A percentile compares a stretch with the other conserved stretches of the same genome.
Evolutionary conservation across 768 basidiomycete genomes (phyloP).

Genomic region (Trametes villosa): DNA sequence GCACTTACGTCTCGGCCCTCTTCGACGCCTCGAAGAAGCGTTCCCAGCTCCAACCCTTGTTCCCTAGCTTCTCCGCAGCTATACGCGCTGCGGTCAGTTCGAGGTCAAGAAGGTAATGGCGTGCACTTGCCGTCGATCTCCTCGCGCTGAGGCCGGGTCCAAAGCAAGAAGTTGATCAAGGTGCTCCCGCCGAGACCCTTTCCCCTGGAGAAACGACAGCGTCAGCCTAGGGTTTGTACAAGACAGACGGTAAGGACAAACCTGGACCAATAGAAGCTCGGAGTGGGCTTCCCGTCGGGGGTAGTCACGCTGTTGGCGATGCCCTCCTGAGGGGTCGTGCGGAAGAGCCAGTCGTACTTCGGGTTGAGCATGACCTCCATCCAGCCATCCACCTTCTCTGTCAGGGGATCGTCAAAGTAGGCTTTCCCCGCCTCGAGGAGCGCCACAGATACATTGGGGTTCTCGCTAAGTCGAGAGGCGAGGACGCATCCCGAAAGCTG

Average conservation of each 20-base stretch:
- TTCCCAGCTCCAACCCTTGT: slow-evolving; percentile 59
- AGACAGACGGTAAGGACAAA: background rate
- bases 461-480: slow-evolving; percentile 43
- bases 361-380: background rate
- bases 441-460: slow-evolving; percentile 39
- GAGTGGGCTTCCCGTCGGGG: background rate
- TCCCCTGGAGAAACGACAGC: slow-evolving; percentile 2
- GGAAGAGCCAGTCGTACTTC: slow-evolving; percentile 3
- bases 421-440: slow-evolving; percentile 38
- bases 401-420: slow-evolving; percentile 8
- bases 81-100: background rate
- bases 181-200: slow-evolving; percentile 46
- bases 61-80: slow-evolving; percentile 52
- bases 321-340: background rate
- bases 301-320: background rate
- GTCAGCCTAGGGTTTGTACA: background rate
- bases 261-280: background rate
- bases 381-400: background rate
- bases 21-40: slow-evolving; percentile 36
- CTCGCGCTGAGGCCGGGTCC: slow-evolving; percentile 33
- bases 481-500: slow-evolving; percentile 43
- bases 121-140: slow-evolving; percentile 35
- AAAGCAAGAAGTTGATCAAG: slow-evolving; percentile 46
- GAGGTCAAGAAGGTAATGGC: background rate
- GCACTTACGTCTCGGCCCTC: slow-evolving; percentile 34